These are phyloP conservation scores for Trypanosoma theileri DNA, from an alignment of 208 protist species.

Conservation along the genomic window DNA sequence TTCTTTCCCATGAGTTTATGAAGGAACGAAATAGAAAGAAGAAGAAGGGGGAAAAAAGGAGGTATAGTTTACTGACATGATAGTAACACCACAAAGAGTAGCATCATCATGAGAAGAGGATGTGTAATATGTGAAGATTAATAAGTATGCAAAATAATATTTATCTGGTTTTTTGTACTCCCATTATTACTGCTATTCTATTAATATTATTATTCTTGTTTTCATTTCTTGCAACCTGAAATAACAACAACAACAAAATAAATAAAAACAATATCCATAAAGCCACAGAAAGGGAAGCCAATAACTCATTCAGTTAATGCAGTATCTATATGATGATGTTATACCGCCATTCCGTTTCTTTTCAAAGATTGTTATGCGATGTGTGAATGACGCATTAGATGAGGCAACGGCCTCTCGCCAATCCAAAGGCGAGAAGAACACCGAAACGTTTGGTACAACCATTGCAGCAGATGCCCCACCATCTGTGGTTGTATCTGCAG, in stretches of 20 bases:
- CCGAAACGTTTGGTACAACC: neutral
- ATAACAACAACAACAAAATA: neutral
- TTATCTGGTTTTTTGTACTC: slow-evolving; percentile 1
- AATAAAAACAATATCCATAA: neutral
- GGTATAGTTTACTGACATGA: neutral
- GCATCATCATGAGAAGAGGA: too few relatives aligned
- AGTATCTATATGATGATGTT: slow-evolving; percentile 34
- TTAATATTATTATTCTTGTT: slow-evolving; percentile 7
- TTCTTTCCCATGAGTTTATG: neutral
- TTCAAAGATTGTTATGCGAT: slow-evolving; percentile 32
- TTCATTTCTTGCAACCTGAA: slow-evolving; percentile 1
- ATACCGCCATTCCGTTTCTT: slow-evolving; percentile 33
- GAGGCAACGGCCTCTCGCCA: slow-evolving; percentile 2
- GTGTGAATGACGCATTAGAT: slow-evolving; percentile 32
- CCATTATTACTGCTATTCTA: neutral
- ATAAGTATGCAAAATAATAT: neutral
- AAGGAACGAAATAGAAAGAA: neutral
- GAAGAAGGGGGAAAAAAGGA: neutral
- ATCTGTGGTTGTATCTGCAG: slow-evolving; percentile 2
- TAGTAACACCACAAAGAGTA: too few relatives aligned
- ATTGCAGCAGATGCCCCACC: neutral
- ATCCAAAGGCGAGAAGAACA: neutral
- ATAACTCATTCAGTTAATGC: slow-evolving; percentile 13
- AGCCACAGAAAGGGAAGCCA: neutral
- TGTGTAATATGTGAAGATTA: too few relatives aligned